Evolutionary conservation across 805 yeast genomes (phyloP), one percentile per base, ranked within the genome.

Genomic region (Saccharomycopsis sp.): DNA sequence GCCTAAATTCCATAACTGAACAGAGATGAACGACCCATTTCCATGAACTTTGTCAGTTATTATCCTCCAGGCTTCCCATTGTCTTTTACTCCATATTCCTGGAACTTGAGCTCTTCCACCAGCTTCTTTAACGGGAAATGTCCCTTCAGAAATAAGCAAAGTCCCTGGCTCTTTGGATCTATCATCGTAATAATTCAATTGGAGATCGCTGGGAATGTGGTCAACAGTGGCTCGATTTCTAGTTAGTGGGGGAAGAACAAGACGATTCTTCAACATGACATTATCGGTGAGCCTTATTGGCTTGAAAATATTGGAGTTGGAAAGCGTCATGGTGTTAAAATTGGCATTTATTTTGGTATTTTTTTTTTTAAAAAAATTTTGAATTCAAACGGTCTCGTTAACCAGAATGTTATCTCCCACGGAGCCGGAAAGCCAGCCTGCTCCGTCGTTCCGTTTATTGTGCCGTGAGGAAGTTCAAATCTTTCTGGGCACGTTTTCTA

Each of bases 81-180:
- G 84, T 26, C 63, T 59, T 4, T 70, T 67, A 22, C 61, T 67
- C 61, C 66, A 69, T 40, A 78, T 67, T 53, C 77, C 77, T 20
- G 83, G 80, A 2, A 63, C 71, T 24, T 58, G 48, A 13, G 58
- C 59, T 47, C 63, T 66, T 19, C 72, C 64, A 40, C 79, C 74
- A 33, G 63, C 59, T 3, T 40, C 24, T 1, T 62, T 55, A 11
- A 75, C 62, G n/a, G 69, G 67, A 53, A 66, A 68, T 1, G 81
- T 71, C 11, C 77, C 86, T 57, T 81, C 88, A 7, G 81, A 62
- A 51, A 77, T 71, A 26, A 80, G 51, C 50, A 82, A 59, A 14
- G 84, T 71, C 16, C 87, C 87, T 16, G 74, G 72, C 45, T 62
- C 60, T 38, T 62, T 55, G 1, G 85, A 70, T 53, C 85, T 67